phyloP scores from a whole-genome alignment of 179 eudicot species.

The Beta corolliflora region DNA sequence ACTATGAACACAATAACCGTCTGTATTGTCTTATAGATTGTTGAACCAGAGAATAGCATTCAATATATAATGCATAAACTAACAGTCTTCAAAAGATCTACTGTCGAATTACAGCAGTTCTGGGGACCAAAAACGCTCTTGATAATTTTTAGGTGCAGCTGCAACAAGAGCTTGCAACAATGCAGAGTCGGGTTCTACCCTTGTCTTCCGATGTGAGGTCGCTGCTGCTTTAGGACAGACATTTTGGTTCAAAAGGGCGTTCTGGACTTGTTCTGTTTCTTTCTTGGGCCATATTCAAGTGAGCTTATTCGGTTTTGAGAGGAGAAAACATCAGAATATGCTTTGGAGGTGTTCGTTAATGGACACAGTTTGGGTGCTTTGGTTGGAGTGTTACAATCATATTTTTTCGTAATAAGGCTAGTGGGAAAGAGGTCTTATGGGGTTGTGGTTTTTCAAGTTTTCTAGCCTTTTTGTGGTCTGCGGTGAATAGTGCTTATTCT shows the following conservation, averaged over 20 bases:
- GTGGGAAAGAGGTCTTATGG: neutral
- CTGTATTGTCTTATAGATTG: neutral
- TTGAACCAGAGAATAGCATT: neutral
- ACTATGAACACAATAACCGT: conserved; percentile 8
- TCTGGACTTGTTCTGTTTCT: neutral
- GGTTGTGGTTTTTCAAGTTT: neutral
- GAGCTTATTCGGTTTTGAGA: neutral
- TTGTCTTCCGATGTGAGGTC: neutral
- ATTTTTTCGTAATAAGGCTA: neutral
- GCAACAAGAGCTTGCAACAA: neutral
- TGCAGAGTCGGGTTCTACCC: neutral
- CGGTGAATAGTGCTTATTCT: neutral
- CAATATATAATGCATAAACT: conserved; percentile 19
- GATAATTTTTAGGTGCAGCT: neutral
- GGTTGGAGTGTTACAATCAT: neutral
- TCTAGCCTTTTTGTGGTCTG: neutral
- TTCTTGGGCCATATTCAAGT: neutral
- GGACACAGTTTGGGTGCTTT: neutral
- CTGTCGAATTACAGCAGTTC: neutral
- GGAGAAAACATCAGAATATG: neutral
- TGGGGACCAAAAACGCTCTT: neutral
- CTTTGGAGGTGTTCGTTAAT: too few relatives aligned
- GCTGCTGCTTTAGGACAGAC: neutral
- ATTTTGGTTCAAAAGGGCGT: neutral
- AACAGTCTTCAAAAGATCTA: conserved; percentile 3